phyloP scores from a whole-genome alignment of 208 protist species.

The Trypanosoma rangeli region DNA sequence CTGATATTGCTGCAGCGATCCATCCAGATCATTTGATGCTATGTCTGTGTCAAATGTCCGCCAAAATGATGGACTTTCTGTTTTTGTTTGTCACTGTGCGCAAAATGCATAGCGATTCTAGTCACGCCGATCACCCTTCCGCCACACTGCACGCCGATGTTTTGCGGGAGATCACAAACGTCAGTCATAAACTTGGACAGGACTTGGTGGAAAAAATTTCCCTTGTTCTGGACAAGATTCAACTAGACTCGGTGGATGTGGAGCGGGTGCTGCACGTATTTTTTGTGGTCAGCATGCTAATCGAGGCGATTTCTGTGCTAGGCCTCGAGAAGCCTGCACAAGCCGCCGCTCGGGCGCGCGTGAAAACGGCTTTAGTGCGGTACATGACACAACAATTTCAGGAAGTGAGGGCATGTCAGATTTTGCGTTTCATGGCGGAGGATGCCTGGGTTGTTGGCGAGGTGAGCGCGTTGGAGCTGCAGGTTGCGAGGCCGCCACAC shows the following conservation, averaged over 20 bases:
- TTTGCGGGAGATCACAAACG: conserved; percentile 35
- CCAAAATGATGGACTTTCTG: conserved; percentile 77
- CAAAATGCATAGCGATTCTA: conserved; percentile 53
- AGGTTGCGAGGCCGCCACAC: conserved; percentile 58
- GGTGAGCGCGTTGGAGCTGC: conserved; percentile 48
- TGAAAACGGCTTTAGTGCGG: conserved; percentile 46
- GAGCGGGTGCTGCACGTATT: conserved; percentile 81
- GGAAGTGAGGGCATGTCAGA: conserved; percentile 48
- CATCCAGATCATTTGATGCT: conserved; percentile 74
- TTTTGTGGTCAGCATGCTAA: conserved; percentile 71
- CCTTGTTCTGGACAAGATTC: conserved; percentile 43
- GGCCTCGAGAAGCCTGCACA: conserved; percentile 52
- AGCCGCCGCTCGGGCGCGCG: conserved; percentile 42
- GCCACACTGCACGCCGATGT: conserved; percentile 48
- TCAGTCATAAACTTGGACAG: conserved; percentile 60
- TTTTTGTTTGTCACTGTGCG: conserved; percentile 64
- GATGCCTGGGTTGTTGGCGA: conserved; percentile 61
- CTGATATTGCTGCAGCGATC: conserved; percentile 71
- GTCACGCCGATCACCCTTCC: conserved; percentile 29
- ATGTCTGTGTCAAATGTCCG: conserved; percentile 70
- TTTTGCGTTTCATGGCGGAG: conserved; percentile 69
- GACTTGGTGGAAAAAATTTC: conserved; percentile 80
- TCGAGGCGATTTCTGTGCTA: conserved; percentile 49
- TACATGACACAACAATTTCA: conserved; percentile 63
- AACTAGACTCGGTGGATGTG: conserved; percentile 45